Evolutionary conservation across 306 rosid genomes (phyloP).

Genomic region (Arachis hypogaea): DNA sequence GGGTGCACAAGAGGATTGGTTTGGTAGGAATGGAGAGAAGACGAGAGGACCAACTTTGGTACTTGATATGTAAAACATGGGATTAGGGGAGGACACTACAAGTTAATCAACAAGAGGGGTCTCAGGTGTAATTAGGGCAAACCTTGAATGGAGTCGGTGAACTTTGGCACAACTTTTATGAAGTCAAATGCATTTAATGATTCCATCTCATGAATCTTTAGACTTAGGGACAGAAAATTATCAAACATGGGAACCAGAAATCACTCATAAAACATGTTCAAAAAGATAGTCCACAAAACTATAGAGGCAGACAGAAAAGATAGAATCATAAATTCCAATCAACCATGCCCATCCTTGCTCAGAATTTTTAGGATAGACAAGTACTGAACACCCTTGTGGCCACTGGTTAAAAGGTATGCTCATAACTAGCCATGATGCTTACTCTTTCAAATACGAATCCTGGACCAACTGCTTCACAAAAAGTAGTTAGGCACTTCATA

Average conservation of each 20-base stretch:
- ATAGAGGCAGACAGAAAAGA: background rate
- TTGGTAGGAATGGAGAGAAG: too few relatives aligned
- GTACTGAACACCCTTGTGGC: background rate
- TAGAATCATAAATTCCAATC: background rate
- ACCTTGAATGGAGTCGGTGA: too few relatives aligned
- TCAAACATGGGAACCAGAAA: conserved; percentile 11
- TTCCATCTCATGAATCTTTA: conserved; percentile 5
- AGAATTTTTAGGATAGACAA: background rate
- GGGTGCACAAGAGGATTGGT: too few relatives aligned
- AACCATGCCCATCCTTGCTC: background rate
- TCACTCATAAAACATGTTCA: background rate
- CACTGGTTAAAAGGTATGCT: conserved; percentile 1
- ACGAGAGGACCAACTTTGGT: too few relatives aligned
- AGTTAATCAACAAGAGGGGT: too few relatives aligned
- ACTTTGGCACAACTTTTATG: background rate
- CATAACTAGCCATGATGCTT: conserved; percentile 45
- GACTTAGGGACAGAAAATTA: conserved; percentile 1
- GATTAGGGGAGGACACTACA: too few relatives aligned
- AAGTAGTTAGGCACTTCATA: conserved; percentile 90
- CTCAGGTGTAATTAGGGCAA: too few relatives aligned
- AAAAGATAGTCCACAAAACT: conserved; percentile 2
- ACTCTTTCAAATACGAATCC: conserved; percentile 97
- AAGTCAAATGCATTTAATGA: background rate
- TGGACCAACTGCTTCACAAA: conserved; percentile 96
- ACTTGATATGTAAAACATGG: too few relatives aligned